Conservation (phyloP, 2,329 filamentous ascomycete genomes). For the Clonostachys byssicola region DNA sequence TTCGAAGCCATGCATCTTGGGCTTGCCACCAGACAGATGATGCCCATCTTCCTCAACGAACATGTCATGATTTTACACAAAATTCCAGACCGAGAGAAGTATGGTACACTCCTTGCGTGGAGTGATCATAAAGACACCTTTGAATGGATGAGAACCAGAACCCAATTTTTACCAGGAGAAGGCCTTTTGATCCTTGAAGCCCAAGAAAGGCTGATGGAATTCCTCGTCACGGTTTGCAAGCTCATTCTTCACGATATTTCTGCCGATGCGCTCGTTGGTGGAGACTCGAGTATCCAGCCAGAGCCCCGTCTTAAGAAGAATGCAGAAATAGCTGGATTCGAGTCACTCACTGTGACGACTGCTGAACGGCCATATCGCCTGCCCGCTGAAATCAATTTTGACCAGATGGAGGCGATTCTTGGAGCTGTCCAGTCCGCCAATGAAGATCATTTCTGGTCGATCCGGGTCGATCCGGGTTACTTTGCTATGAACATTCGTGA, state of each 20-base stretch:
- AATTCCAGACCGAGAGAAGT: constrained; percentile 14
- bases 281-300: constrained; percentile 24
- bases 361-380: constrained; percentile 48
- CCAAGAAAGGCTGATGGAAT: constrained; percentile 39
- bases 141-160: constrained; percentile 22
- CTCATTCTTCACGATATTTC: constrained; percentile 47
- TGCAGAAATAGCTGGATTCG: constrained; percentile 20
- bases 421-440: constrained; percentile 30
- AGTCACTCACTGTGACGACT: constrained; percentile 31
- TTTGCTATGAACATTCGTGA: constrained; percentile 40
- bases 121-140: constrained; percentile 27
- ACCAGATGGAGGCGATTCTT: constrained; percentile 35
- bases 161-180: constrained; percentile 35
- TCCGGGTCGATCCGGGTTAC: constrained; percentile 56
- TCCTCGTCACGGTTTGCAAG: constrained; percentile 42
- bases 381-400: constrained; percentile 40
- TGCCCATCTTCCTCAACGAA: constrained; percentile 16
- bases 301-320: constrained; percentile 25
- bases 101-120: constrained; percentile 28
- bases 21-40: constrained; percentile 11
- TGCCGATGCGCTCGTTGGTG: constrained; percentile 14
- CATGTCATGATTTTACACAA: constrained; percentile 28
- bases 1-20: constrained; percentile 22
- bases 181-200: constrained; percentile 45
- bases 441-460: constrained; percentile 48